These are phyloP conservation scores for Chimonanthus praecox DNA, from an alignment of 164 flowering plant genomes.

Conservation along the genomic window DNA sequence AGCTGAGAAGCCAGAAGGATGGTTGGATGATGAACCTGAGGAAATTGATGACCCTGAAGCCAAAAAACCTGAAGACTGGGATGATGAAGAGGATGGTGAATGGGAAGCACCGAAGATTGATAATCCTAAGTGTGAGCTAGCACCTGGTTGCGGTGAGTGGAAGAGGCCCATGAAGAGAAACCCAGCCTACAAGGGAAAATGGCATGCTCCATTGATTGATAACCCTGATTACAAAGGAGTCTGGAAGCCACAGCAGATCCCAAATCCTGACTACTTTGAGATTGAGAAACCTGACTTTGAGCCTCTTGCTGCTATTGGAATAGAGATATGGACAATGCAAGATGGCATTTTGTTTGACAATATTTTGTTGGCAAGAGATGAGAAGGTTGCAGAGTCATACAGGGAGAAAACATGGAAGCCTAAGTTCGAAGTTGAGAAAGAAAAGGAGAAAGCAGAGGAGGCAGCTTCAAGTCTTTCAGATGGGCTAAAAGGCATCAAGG, in stretches of 20 bases:
- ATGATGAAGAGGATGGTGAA: conserved; percentile 99
- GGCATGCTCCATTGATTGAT: conserved; percentile 82
- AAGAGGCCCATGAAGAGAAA: conserved; percentile 89
- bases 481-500: conserved; percentile 66
- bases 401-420: conserved; percentile 72
- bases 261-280: conserved; percentile 81
- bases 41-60: conserved; percentile 95
- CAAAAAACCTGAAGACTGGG: conserved; percentile 97
- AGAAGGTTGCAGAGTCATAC: conserved; percentile 61
- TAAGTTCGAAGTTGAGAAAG: conserved; percentile 75
- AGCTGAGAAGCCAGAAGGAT: conserved; percentile 94
- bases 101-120: conserved; percentile 97
- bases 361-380: conserved; percentile 65
- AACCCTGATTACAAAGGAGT: conserved; percentile 94
- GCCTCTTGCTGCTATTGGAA: conserved; percentile 87
- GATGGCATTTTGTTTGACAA: conserved; percentile 98
- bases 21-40: conserved; percentile 98
- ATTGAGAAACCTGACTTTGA: conserved; percentile 78
- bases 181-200: conserved; percentile 96
- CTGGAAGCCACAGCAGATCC: conserved; percentile 89
- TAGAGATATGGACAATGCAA: conserved; percentile 99
- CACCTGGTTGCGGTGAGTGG: conserved; percentile 99
- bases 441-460: conserved; percentile 82
- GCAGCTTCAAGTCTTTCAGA: conserved; percentile 37
- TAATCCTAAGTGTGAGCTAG: conserved; percentile 78